Evolutionary conservation across 2,329 filamentous ascomycete species (phyloP), one percentile per base, ranked within the genome.

Genomic region (Apiospora sp.): DNA sequence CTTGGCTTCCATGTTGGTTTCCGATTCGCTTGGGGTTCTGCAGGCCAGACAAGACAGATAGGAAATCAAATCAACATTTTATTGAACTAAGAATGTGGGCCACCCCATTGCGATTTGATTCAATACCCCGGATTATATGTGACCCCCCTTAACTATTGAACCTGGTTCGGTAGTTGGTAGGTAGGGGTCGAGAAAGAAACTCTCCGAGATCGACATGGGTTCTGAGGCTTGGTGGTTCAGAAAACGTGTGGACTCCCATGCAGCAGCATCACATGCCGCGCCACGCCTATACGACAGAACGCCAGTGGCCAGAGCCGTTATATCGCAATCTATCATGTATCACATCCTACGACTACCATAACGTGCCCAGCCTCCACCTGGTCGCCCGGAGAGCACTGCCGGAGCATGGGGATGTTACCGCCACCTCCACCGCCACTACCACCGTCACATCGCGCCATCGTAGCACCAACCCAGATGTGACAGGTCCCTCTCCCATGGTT

Each of bases 141-240:
- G 7, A 22, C 54, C 12, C 54, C 7, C 37, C 37, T 41, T 41
- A 10, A 41, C 5, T 30, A 58, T 34, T 8, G 22, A 19, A 61
- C 8, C 27, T 30, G 14, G 27, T 30, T 22, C 5, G n/a, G n/a
- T n/a, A n/a, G n/a, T n/a, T n/a, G n/a, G n/a, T n/a, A n/a, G 46
- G 46, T 22, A 48, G 46, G 8, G 10, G 46, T 22, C 8, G 22
- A 6, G 4, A 22, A 4, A 12, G n/a, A 24, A 37, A 61, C 22
- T 37, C 27, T 14, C 54, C 54, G 54, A 61, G 54, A 61, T 61
- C 54, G 19, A 61, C 54, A n/a, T n/a, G n/a, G n/a, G n/a, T n/a
- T n/a, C n/a, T n/a, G n/a, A n/a, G n/a, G n/a, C 30, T 37, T 30
- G 27, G 27, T 30, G 27, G 27, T 30, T 30, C 27, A 4, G 54